Conservation (phyloP, 1,284 basidiomycete species). For the Boletus subluridellus region DNA sequence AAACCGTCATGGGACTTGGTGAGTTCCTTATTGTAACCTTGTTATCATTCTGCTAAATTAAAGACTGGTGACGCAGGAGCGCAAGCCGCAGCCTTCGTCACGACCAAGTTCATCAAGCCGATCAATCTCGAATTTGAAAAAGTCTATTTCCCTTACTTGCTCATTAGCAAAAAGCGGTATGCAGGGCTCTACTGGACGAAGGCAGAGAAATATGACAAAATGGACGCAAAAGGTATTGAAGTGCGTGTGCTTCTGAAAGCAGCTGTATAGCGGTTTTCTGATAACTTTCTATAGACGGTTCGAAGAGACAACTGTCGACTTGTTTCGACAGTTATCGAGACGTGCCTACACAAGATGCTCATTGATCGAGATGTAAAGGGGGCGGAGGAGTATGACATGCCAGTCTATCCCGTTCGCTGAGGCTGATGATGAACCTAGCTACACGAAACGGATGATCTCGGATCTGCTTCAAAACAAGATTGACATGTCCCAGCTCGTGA, state of each 20-base stretch:
- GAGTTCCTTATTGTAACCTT: conserved; percentile 19
- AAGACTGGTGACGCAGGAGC: conserved; percentile 53
- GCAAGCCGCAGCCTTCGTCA: conserved; percentile 93
- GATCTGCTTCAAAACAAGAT: conserved; percentile 93
- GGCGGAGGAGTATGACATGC: conserved; percentile 73
- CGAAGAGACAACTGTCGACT: conserved; percentile 94
- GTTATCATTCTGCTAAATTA: background rate
- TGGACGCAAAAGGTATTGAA: conserved; percentile 98
- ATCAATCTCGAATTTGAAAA: conserved; percentile 99
- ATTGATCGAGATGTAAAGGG: conserved; percentile 91
- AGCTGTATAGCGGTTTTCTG: background rate
- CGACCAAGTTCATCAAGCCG: conserved; percentile 85
- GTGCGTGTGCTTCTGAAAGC: conserved; percentile 42
- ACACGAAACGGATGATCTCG: conserved; percentile 88
- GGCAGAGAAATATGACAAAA: conserved; percentile 92
- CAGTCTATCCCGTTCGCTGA: background rate
- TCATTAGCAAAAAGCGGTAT: conserved; percentile 97
- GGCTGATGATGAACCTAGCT: conserved; percentile 48
- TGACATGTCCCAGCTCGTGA: conserved; percentile 97
- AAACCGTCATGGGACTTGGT: conserved; percentile 86
- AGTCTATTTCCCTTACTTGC: conserved; percentile 93
- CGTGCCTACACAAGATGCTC: conserved; percentile 93
- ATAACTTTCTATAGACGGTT: conserved; percentile 67
- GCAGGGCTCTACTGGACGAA: conserved; percentile 95
- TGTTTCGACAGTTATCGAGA: conserved; percentile 94